Evolutionary conservation across 352 stramenopile species (phyloP), one percentile per base, ranked within the genome.

Genomic region (Pythium vanterpoolii): DNA sequence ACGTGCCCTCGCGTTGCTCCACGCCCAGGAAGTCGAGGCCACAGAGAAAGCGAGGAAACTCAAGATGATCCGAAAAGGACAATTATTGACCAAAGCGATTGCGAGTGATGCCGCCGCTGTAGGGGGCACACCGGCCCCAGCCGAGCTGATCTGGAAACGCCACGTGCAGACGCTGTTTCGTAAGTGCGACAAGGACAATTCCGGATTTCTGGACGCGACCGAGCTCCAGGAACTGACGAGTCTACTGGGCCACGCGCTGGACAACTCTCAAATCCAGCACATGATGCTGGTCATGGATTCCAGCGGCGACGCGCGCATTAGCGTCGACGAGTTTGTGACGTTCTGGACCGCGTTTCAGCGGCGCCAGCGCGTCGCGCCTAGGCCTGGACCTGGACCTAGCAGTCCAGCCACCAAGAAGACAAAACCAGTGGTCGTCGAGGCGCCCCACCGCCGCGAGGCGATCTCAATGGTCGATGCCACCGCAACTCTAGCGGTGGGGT

Each of bases 341-440:
- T 89, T 89, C 54, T 91, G 82, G 82, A 83, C 67, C 34, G 67
- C 76, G 16, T 89, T 86, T 26, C 68, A 87, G 54, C 65, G 73
- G 9, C 53, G 53, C 40, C 61, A 71, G 40, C 48, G 24, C 14
- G 42, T 42, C n/a, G n/a, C n/a, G n/a, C n/a, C n/a, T n/a, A n/a
- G n/a, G n/a, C n/a, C n/a, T n/a, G n/a, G n/a, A n/a, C n/a, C n/a
- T n/a, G n/a, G 1, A 42, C 50, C 26, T 44, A 47, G 23, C 45
- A 4, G 28, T 10, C 9, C 30, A 31, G 8, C 26, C 7, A n/a
- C 9, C 23, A 38, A 24, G 34, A 26, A 28, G 19, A 11, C 10
- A n/a, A 21, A 56, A 46, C 24, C 28, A 27, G 36, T 28, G 18
- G 34, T 16, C 13, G 4, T 42, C 0, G 50, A 69, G 0, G 40